Conservation (phyloP, 2,329 filamentous ascomycete species). For the Stemphylium vesicarium region DNA sequence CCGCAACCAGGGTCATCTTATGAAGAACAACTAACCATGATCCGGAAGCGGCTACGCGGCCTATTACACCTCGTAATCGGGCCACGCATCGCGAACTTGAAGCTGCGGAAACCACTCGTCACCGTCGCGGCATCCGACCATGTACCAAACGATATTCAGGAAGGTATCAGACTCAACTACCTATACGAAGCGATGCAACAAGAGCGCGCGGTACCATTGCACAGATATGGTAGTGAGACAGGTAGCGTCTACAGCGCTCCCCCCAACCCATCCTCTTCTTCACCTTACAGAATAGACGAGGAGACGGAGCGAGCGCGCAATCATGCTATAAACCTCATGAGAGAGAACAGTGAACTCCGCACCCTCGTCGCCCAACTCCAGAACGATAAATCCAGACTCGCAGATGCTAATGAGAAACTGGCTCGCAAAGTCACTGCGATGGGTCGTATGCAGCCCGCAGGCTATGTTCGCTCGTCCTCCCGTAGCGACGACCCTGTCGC, state of each 20-base stretch:
- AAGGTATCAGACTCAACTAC: slow-evolving; percentile 16
- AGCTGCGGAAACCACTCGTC: slow-evolving; percentile 6
- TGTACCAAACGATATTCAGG: slow-evolving; percentile 1
- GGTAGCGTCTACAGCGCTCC: not conserved
- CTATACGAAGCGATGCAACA: slow-evolving; percentile 23
- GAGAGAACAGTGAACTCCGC: slow-evolving; percentile 9
- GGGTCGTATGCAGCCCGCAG: not conserved
- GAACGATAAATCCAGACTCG: slow-evolving; percentile 7
- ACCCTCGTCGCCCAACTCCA: slow-evolving; percentile 5
- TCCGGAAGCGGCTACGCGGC: slow-evolving; percentile 9
- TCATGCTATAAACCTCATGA: slow-evolving; percentile 5
- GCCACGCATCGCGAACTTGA: slow-evolving; percentile 8
- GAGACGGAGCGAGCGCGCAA: slow-evolving; percentile 6
- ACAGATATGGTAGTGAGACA: slow-evolving; percentile 16
- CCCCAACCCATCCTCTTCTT: not conserved
- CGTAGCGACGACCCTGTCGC: no score
- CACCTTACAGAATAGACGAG: not conserved
- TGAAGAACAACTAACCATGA: slow-evolving; percentile 8
- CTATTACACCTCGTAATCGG: slow-evolving; percentile 15
- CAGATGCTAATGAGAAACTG: slow-evolving; percentile 14
- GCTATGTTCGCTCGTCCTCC: not conserved
- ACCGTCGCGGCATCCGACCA: slow-evolving; percentile 9
- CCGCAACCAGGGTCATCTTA: slow-evolving; percentile 14
- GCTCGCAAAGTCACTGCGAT: slow-evolving; percentile 7
- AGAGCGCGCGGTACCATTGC: slow-evolving; percentile 19